Evolutionary conservation across 495 filamentous ascomycete species (phyloP), one percentile per base, ranked within the genome.

Genomic region (Penicillium macrosclerotiorum): DNA sequence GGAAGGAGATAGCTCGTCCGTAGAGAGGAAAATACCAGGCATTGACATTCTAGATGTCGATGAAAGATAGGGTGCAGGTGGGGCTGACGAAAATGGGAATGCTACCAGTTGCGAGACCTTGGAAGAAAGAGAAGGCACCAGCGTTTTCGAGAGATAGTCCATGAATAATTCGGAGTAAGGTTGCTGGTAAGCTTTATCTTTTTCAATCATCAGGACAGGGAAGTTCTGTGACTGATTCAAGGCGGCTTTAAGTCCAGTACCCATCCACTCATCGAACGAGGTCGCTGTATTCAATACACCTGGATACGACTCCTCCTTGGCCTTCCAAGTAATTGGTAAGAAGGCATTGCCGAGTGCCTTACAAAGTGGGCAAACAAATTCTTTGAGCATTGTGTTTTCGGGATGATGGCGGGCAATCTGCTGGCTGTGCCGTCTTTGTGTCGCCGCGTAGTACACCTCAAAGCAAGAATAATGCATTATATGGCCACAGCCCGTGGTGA

Each of bases 401-500:
- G 93, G 93, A 54, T 96, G 91, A 47, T 93, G 85, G 4, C 93
- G 80, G 12, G 94, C 90, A 62, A 97, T 93, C 55, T 97, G 93
- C 52, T 90, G 88, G 26, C 73, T 79, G 51, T 99, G 94, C 34
- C 93, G 81, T 38, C 89, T 80, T 37, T 81, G 73, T 0, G 89
- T 93, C 0, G 92, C 86, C 13, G 83, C 77, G 57, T 85, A 85
- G 65, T 96, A 97, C 23, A 83, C 78, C 52, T 96, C 91, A 57
- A 97, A 99, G 65, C 93, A 99, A 24, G 80, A 80, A 59, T 88
- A 99, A 60, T 99, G 93, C 93, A 99, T 99, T 51, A 97, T 91
- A 64, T 99, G 93, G 5, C 90, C 92, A 67, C 93, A 99, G 22
- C 92, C 88, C 30, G 88, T 89, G 6, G 90, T 82, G 5, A 97